Percentiles rank a stretch among this genome's conserved stretches.
Conservation (phyloP, 208 protist species). For the Crithidia acanthocephali region DNA sequence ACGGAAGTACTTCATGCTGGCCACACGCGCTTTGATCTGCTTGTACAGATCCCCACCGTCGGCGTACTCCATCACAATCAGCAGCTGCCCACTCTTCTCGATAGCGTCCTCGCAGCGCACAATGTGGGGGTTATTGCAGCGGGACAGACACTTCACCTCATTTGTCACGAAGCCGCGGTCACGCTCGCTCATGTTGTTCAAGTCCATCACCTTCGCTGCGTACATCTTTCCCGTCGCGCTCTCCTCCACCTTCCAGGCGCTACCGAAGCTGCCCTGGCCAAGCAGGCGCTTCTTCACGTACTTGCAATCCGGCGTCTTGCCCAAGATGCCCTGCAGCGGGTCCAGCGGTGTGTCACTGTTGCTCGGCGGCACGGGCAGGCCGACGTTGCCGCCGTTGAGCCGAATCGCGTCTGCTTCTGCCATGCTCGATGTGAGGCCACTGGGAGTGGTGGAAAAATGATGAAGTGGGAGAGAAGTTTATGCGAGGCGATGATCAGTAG, state of each 20-base stretch:
- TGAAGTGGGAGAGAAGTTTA: not conserved
- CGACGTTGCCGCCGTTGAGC: slow-evolving; percentile 36
- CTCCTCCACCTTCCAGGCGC: slow-evolving; percentile 85
- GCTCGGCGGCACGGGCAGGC: slow-evolving; percentile 62
- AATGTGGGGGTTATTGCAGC: slow-evolving; percentile 92
- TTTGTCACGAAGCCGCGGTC: slow-evolving; percentile 94
- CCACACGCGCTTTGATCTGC: slow-evolving; percentile 81
- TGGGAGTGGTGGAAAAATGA: slow-evolving; percentile 1
- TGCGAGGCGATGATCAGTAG: not conserved
- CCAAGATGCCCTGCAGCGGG: slow-evolving; percentile 74
- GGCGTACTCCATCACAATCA: slow-evolving; percentile 92
- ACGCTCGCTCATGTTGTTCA: slow-evolving; percentile 85
- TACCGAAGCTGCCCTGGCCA: slow-evolving; percentile 94
- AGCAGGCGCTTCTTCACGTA: slow-evolving; percentile 90
- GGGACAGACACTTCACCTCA: slow-evolving; percentile 93
- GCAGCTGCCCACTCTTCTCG: slow-evolving; percentile 66
- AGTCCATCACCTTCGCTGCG: slow-evolving; percentile 93
- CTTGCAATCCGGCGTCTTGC: slow-evolving; percentile 58
- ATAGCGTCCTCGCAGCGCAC: slow-evolving; percentile 76
- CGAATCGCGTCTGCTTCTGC: slow-evolving; percentile 13
- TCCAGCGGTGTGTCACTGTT: slow-evolving; percentile 41
- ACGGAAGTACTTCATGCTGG: slow-evolving; percentile 65
- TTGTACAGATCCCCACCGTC: slow-evolving; percentile 84
- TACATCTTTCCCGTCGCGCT: slow-evolving; percentile 66
- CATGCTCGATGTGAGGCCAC: slow-evolving; percentile 1